phyloP scores from a whole-genome alignment of 1,139 yeast genomes.

The Pneumocystis carinii region DNA sequence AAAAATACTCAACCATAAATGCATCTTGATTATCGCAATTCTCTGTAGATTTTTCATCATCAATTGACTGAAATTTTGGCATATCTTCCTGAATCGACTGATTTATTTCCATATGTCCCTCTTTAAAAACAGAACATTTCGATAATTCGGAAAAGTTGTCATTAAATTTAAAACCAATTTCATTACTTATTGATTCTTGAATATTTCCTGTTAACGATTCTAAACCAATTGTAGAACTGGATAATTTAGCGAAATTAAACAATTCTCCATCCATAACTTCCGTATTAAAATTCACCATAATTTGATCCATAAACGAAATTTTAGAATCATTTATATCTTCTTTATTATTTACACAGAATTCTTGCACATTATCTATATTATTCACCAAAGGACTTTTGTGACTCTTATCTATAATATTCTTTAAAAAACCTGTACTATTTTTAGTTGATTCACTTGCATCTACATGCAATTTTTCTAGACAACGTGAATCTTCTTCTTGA shows the following conservation, averaged over 20 bases:
- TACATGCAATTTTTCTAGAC: background rate
- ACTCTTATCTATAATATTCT: background rate
- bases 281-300: background rate
- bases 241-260: background rate
- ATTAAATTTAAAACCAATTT: background rate
- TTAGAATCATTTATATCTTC: background rate
- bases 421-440: background rate
- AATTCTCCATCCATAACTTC: background rate
- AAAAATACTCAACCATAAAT: background rate
- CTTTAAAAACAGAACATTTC: background rate
- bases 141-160: background rate
- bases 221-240: background rate
- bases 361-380: background rate
- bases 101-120: background rate
- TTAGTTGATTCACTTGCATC: background rate
- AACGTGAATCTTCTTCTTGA: background rate
- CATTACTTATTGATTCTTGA: background rate
- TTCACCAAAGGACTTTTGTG: background rate
- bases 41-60: background rate
- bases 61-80: background rate
- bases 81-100: background rate
- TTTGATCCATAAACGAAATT: background rate
- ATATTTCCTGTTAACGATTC: background rate
- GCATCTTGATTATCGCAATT: background rate
- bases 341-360: background rate